Percentiles rank a stretch among this genome's conserved stretches.
phyloP scores from a whole-genome alignment of 805 yeast genomes.

The Candida sithepensis region DNA sequence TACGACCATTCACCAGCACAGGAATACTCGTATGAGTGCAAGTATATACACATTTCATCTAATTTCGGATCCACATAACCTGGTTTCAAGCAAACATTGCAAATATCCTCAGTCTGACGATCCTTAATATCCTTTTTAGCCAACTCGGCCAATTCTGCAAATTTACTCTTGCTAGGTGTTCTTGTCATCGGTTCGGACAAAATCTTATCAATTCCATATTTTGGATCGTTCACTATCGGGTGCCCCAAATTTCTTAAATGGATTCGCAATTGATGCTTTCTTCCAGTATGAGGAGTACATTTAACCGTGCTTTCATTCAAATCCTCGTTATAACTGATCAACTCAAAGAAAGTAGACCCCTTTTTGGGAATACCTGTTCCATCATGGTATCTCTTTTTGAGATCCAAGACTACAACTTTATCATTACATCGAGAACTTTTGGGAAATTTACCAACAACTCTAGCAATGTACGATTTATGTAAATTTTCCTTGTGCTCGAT shows the following conservation, averaged over 20 bases:
- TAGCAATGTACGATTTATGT: constrained; percentile 40
- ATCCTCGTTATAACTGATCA: constrained; percentile 23
- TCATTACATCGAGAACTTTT: constrained; percentile 27
- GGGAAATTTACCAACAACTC: constrained; percentile 40
- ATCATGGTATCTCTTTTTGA: constrained; percentile 17
- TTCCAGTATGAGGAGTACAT: constrained; percentile 46
- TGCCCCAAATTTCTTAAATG: constrained; percentile 44
- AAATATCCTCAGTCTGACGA: constrained; percentile 28
- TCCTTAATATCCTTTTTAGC: constrained; percentile 17
- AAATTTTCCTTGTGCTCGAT: not conserved
- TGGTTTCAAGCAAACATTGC: constrained; percentile 26
- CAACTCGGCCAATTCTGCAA: constrained; percentile 11
- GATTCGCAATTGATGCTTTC: constrained; percentile 53
- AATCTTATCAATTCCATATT: constrained; percentile 19
- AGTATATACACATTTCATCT: constrained; percentile 35
- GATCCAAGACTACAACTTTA: constrained; percentile 30
- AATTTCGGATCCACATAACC: constrained; percentile 27
- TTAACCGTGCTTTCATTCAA: constrained; percentile 36
- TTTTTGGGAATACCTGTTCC: constrained; percentile 13
- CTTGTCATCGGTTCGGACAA: constrained; percentile 4
- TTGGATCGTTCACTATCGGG: constrained; percentile 32
- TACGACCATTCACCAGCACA: constrained; percentile 30
- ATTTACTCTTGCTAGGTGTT: constrained; percentile 8
- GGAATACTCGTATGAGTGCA: constrained; percentile 41
- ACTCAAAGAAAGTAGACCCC: constrained; percentile 19